Percentiles rank a stretch among this genome's conserved stretches.
Evolutionary conservation across 345 rosid species (phyloP).

Genomic region (Pistacia integerrima): DNA sequence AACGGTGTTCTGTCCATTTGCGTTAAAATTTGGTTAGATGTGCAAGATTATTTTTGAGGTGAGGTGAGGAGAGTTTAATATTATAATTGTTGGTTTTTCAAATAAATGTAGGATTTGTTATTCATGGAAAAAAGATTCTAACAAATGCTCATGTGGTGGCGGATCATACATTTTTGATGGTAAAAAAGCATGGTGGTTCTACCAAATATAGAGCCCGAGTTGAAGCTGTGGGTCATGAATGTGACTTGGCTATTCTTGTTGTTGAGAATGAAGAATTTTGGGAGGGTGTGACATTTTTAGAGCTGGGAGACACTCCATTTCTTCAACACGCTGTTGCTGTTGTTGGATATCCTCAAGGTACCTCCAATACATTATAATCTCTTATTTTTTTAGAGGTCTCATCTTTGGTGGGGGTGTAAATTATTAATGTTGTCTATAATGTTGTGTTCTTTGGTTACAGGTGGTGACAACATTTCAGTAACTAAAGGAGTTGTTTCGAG

Average conservation of each 20-base stretch:
- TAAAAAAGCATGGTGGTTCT: slow-evolving; percentile 84
- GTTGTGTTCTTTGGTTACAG: slow-evolving; percentile 34
- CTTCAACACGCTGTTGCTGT: slow-evolving; percentile 80
- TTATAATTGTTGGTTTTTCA: too few species aligned
- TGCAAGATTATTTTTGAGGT: too few species aligned
- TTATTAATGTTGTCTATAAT: too few species aligned
- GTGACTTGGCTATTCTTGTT: slow-evolving; percentile 78
- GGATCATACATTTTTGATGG: slow-evolving; percentile 78
- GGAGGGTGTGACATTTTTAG: slow-evolving; percentile 62
- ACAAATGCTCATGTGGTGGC: slow-evolving; percentile 93
- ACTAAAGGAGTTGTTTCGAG: slow-evolving; percentile 97
- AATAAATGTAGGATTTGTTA: slow-evolving; percentile 48
- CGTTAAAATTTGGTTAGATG: too few species aligned
- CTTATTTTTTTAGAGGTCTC: background rate
- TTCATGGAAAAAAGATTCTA: slow-evolving; percentile 67
- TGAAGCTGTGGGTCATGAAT: slow-evolving; percentile 79
- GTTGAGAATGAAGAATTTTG: slow-evolving; percentile 71
- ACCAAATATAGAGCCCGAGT: slow-evolving; percentile 68
- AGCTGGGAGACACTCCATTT: slow-evolving; percentile 74
- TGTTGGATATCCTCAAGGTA: slow-evolving; percentile 95
- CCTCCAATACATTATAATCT: background rate
- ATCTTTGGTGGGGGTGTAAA: background rate
- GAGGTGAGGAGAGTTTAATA: too few species aligned
- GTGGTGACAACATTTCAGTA: slow-evolving; percentile 92
- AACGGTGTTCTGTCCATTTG: too few species aligned